A percentile compares a stretch with the other conserved stretches of the same genome.
Conservation (phyloP, 2,329 filamentous ascomycete species). For the Pestalotiopsis sp. region DNA sequence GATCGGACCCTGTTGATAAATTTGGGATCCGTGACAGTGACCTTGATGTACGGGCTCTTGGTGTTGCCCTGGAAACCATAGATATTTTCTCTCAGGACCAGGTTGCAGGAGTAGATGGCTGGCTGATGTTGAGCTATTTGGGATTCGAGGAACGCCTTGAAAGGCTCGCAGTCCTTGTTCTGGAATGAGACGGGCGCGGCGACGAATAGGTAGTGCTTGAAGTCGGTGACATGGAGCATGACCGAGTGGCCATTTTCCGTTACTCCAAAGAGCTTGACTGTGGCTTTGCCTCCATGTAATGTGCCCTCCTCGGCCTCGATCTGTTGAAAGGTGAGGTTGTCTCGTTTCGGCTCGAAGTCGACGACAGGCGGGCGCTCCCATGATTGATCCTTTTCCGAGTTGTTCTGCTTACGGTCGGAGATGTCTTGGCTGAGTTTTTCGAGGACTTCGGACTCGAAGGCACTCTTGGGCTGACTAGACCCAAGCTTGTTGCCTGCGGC, state of each 20-base stretch:
- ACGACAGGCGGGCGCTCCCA: conserved; percentile 71
- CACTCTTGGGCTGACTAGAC: conserved; percentile 83
- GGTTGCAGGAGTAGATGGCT: conserved; percentile 77
- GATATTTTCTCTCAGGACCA: conserved; percentile 87
- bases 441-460: conserved; percentile 90
- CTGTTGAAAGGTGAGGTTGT: conserved; percentile 87
- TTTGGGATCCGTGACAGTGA: conserved; percentile 89
- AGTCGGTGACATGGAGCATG: conserved; percentile 91
- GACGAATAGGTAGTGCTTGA: conserved; percentile 95
- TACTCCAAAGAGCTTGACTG: conserved; percentile 92
- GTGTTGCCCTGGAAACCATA: conserved; percentile 94
- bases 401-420: conserved; percentile 79
- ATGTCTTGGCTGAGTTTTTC: conserved; percentile 97
- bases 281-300: conserved; percentile 72
- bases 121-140: conserved; percentile 75
- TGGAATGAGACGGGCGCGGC: conserved; percentile 84
- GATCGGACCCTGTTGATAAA: conserved; percentile 76
- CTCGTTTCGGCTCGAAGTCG: conserved; percentile 58
- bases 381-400: conserved; percentile 89
- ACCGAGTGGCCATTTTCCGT: conserved; percentile 85
- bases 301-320: conserved; percentile 94
- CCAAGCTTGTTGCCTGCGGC: conserved; percentile 63
- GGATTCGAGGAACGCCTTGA: conserved; percentile 79
- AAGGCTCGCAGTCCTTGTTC: conserved; percentile 75
- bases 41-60: conserved; percentile 89